Evolutionary conservation across 345 rosid species (phyloP), one percentile per base, ranked within the genome.

Genomic region (Cardiospermum halicacabum): DNA sequence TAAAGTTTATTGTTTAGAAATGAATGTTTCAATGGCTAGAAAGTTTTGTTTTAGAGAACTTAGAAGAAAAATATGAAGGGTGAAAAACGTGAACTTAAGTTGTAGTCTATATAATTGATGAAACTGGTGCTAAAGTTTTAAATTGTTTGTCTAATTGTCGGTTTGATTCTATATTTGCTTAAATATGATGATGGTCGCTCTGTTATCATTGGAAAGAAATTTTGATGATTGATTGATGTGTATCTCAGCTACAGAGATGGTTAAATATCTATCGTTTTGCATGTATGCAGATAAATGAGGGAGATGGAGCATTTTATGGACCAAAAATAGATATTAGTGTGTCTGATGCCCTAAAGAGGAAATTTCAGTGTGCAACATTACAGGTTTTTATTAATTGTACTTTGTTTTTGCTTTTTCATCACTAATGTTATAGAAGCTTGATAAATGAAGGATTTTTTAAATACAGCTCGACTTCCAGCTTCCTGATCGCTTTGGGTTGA

Each of bases 241-340:
- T 48, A 60, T 62, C 42, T 48, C 11, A 11, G 19, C 13, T 7
- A 19, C 18, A n/a, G 37, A 45, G 69, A 36, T 65, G 28, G 21
- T n/a, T 32, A 42, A 27, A 36, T 47, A 40, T 48, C 59, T 66
- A 15, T 45, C 27, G 67, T 45, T 61, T n/a, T 51, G 27, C 42
- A 51, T 57, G 34, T 75, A 67, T 53, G 60, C 88, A 95, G 99
- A 70, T 87, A 55, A 74, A 91, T 68, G 96, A 87, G 76, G 99
- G 89, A 37, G 97, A 94, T 76, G 97, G 99, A 31, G 99, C 99
- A 64, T 94, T 94, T 69, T 94, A 94, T 74, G 99, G 99, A 55
- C 99, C 99, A 6, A 94, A 94, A 79, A 94, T 94, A 71, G 99
- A 94, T 70, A 94, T 91, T 58, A 91, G 96, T 54, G 97, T 95